Conservation (phyloP, 148 eudicot species). For the Chenopodium suecicum region DNA sequence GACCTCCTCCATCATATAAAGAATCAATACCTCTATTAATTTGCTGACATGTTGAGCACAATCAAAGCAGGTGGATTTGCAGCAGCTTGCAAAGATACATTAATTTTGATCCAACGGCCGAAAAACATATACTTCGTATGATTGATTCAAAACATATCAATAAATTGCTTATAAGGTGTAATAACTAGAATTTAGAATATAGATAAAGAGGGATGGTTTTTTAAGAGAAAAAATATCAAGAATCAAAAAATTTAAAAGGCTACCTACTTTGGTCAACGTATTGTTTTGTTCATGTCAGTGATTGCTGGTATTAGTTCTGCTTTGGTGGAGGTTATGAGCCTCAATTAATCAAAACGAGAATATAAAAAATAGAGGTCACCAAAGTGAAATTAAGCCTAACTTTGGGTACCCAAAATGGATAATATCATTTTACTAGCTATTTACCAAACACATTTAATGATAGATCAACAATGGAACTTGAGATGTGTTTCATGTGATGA, state of each 20-base stretch:
- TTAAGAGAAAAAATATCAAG: too few species aligned
- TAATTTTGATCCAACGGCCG: not conserved
- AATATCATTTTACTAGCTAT: too few species aligned
- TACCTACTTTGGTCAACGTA: too few species aligned
- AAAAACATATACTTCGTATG: too few species aligned
- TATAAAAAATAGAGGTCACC: not conserved
- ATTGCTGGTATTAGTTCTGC: too few species aligned
- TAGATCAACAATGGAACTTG: too few species aligned
- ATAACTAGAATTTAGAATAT: not conserved
- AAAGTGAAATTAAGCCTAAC: not conserved
- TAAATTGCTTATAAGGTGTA: not conserved
- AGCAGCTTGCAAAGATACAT: not conserved
- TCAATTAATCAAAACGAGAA: not conserved
- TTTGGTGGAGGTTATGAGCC: not conserved
- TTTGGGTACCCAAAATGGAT: too few species aligned
- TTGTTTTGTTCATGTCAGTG: too few species aligned
- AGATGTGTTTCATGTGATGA: too few species aligned
- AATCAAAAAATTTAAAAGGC: not conserved
- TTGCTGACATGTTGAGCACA: not conserved
- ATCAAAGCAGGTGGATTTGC: not conserved
- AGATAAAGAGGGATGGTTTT: not conserved
- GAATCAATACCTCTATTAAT: not conserved
- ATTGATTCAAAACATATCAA: not conserved
- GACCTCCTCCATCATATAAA: not conserved
- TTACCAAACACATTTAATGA: too few species aligned